phyloP scores from a whole-genome alignment of 306 rosid species.

The Delonix regia region DNA sequence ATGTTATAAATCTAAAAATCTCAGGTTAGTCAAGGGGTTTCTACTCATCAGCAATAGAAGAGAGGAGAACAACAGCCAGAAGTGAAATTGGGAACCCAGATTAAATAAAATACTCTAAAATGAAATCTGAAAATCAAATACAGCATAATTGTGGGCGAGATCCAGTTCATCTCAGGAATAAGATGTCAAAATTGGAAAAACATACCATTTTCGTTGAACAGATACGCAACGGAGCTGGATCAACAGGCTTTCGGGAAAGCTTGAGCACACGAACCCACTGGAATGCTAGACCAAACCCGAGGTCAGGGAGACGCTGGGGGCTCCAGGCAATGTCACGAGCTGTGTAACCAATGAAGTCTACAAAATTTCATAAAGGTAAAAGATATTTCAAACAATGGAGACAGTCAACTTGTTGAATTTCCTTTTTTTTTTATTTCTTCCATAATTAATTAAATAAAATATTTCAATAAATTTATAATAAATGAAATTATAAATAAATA shows the following conservation, averaged over 20 bases:
- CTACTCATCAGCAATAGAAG: neutral
- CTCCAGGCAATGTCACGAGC: too few relatives aligned
- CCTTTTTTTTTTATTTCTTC: too few relatives aligned
- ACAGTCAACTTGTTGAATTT: neutral
- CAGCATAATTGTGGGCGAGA: neutral
- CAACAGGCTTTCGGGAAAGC: neutral
- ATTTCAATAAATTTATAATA: too few relatives aligned
- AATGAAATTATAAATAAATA: too few relatives aligned
- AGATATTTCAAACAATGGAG: neutral
- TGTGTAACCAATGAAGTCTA: neutral
- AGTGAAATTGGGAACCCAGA: neutral
- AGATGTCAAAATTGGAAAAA: neutral
- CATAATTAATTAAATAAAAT: too few relatives aligned
- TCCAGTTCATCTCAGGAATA: neutral
- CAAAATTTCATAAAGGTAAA: neutral
- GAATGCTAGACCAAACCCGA: neutral
- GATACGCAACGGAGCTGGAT: too few relatives aligned
- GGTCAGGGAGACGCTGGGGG: too few relatives aligned
- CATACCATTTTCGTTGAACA: neutral
- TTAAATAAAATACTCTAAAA: neutral
- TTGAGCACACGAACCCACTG: neutral
- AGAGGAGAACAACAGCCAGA: neutral
- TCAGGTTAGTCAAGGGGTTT: neutral
- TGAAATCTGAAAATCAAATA: neutral
- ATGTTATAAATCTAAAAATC: neutral